Evolutionary conservation across 2,329 filamentous ascomycete genomes (phyloP), one percentile per base, ranked within the genome.

Genomic region (Dryadomyces sulphureus): DNA sequence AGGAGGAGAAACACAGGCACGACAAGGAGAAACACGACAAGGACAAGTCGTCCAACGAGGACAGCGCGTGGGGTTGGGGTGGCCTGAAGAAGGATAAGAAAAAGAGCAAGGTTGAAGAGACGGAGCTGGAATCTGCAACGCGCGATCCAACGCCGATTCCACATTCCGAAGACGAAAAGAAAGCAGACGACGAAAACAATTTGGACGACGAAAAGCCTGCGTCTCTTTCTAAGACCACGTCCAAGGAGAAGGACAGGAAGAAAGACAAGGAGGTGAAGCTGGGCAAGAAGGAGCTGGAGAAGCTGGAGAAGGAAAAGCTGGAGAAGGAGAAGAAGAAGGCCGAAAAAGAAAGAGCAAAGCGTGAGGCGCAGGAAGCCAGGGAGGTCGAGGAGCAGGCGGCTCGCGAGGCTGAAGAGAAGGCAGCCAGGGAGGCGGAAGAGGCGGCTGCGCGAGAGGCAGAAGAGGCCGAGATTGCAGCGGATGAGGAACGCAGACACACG

Each of bases 71-170:
- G 54, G 20, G 50, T 52, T 16, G 54, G 56, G 21, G 41, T 14
- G 35, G 32, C 21, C 52, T 52, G n/a, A 59, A 56, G 39, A 56
- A 59, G 32, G 57, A 57, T 46, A 58, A 56, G 45, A 59, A 56
- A 45, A 55, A 57, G 49, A 52, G 55, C 45, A 60, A 59, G 50
- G 57, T 57, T 49, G 52, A 53, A 46, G 57, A 62, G 38, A 54
- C 60, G 56, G 61, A 66, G 48, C 60, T 59, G 54, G 54, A 69
- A 48, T 61, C 63, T 46, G 65, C 67, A 50, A 67, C 70, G 49
- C 68, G 65, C 53, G 65, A 63, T 45, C 68, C 70, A 36, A 70
- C 67, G 38, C n/a, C n/a, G n/a, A n/a, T n/a, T n/a, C 66, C 70
- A 49, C 69, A 67, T 32, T 60, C 60, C 45, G 59, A 69, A 55